phyloP scores from a whole-genome alignment of 495 filamentous ascomycete species.

The Penicillium bialowiezense region DNA sequence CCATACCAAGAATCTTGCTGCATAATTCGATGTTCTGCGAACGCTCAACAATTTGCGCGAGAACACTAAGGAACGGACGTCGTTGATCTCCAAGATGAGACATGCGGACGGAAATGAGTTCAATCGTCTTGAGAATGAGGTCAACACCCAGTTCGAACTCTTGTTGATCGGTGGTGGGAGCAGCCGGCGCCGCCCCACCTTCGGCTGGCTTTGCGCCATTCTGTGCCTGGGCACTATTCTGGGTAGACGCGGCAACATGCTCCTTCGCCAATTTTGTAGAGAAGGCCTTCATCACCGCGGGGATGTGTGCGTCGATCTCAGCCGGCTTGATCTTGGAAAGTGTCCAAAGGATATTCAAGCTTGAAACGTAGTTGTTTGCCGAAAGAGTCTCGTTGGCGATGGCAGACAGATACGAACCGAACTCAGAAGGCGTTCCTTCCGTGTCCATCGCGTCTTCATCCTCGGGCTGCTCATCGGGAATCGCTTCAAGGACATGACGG shows the following conservation, averaged over 20 bases:
- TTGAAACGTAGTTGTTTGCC: constrained; percentile 73
- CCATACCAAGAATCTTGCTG: constrained; percentile 87
- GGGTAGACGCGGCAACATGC: constrained; percentile 73
- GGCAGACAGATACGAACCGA: constrained; percentile 73
- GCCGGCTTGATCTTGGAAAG: constrained; percentile 78
- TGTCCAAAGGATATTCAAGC: constrained; percentile 89
- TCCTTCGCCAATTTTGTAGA: constrained; percentile 91
- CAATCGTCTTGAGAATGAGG: constrained; percentile 89
- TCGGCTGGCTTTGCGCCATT: constrained; percentile 47
- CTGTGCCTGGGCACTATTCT: constrained; percentile 33
- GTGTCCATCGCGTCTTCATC: constrained; percentile 88
- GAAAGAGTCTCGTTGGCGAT: constrained; percentile 80
- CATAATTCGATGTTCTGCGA: constrained; percentile 82
- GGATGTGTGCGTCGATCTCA: constrained; percentile 85
- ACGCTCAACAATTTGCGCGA: constrained; percentile 92
- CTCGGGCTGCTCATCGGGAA: constrained; percentile 83
- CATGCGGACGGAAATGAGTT: constrained; percentile 87
- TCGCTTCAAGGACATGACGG: constrained; percentile 79
- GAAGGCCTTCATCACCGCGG: constrained; percentile 86
- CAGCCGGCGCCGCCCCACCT: constrained; percentile 46
- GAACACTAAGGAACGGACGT: constrained; percentile 87
- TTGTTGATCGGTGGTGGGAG: constrained; percentile 56
- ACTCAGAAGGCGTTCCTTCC: constrained; percentile 68
- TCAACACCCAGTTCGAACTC: constrained; percentile 82
- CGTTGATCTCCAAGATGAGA: constrained; percentile 89